Percentiles rank a stretch among this genome's conserved stretches.
phyloP scores from a whole-genome alignment of 352 stramenopile genomes.

The Globisporangium cederbergense region DNA sequence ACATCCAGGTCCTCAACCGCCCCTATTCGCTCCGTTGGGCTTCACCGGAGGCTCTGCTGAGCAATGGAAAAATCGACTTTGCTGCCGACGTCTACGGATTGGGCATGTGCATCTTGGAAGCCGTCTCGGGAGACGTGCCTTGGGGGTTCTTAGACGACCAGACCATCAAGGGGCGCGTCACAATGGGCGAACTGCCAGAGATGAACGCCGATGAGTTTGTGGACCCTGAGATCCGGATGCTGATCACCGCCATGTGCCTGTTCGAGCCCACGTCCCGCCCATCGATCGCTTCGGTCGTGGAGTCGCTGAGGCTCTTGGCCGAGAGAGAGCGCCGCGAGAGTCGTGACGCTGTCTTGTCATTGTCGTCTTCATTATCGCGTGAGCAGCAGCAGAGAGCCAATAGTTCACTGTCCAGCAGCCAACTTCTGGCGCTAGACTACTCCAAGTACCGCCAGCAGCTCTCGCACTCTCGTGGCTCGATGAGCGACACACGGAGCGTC shows the following conservation, averaged over 20 bases:
- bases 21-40: constrained; percentile 43
- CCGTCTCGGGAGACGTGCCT: constrained; percentile 51
- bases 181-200: constrained; percentile 37
- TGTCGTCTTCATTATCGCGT: not conserved
- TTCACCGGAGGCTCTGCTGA: constrained; percentile 40
- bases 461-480: constrained; percentile 15
- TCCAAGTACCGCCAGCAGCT: constrained; percentile 18
- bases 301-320: constrained; percentile 38
- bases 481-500: constrained; percentile 13
- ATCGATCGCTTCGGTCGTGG: constrained; percentile 41
- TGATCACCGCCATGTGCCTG: not conserved
- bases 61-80: constrained; percentile 6
- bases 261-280: constrained; percentile 25
- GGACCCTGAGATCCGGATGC: not conserved
- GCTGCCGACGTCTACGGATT: constrained; percentile 57
- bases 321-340: constrained; percentile 34
- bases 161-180: constrained; percentile 35
- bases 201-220: constrained; percentile 13
- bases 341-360: not conserved
- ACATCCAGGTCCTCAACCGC: constrained; percentile 1
- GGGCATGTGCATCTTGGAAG: constrained; percentile 64
- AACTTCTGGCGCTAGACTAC: constrained; percentile 7
- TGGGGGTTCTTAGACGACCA: constrained; percentile 53
- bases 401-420: not conserved
- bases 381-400: not conserved